Percentiles rank a stretch among this genome's conserved stretches.
These are phyloP conservation scores for Penicillium sp. DNA, from an alignment of 2,329 filamentous ascomycete species.

Conservation along the genomic window DNA sequence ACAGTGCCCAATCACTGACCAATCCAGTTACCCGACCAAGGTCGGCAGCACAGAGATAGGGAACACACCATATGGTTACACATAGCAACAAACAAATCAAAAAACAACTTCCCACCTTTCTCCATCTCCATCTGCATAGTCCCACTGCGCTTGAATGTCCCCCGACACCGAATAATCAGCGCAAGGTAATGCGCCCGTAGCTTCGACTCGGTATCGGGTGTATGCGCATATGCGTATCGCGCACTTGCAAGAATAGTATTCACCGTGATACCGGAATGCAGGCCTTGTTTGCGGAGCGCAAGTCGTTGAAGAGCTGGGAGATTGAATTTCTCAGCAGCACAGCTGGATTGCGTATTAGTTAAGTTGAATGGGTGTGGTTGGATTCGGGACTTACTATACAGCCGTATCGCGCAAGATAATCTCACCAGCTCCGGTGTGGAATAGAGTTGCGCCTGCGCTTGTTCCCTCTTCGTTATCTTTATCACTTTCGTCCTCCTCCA, in stretches of 20 bases:
- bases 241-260: slow-evolving; percentile 83
- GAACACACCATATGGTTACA: slow-evolving; percentile 80
- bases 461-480: slow-evolving; percentile 43
- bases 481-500: slow-evolving; percentile 61
- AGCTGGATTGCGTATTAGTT: slow-evolving; percentile 45
- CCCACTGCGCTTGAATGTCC: slow-evolving; percentile 88
- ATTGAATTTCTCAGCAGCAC: slow-evolving; percentile 79
- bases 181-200: slow-evolving; percentile 88
- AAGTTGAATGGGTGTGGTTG: not conserved
- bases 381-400: slow-evolving; percentile 62
- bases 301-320: slow-evolving; percentile 83
- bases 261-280: slow-evolving; percentile 81
- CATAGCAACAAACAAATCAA: slow-evolving; percentile 89
- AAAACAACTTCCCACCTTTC: slow-evolving; percentile 82
- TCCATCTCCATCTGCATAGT: slow-evolving; percentile 97
- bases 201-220: slow-evolving; percentile 87
- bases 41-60: not conserved
- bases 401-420: slow-evolving; percentile 83
- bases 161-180: slow-evolving; percentile 83
- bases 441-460: slow-evolving; percentile 65
- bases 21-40: not conserved
- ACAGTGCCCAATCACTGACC: not conserved
- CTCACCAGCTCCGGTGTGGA: slow-evolving; percentile 63
- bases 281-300: slow-evolving; percentile 82
- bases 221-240: slow-evolving; percentile 86